These are phyloP conservation scores for Debaryomyces singareniensis DNA, from an alignment of 1,139 yeast genomes.

Conservation along the genomic window DNA sequence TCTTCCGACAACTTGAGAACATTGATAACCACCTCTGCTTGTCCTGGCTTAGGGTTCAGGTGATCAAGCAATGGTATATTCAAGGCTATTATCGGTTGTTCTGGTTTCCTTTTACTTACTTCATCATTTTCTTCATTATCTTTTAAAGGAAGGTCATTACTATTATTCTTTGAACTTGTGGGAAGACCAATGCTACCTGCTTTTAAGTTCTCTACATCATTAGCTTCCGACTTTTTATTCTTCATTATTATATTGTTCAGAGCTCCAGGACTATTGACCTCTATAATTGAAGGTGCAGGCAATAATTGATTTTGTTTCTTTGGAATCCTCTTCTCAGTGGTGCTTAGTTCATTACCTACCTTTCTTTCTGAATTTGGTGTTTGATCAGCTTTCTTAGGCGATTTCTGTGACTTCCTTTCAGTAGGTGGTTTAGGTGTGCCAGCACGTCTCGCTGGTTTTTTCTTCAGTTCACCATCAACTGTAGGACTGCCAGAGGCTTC, in stretches of 20 bases:
- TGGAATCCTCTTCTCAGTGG: conserved; percentile 11
- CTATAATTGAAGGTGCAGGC: conserved; percentile 3
- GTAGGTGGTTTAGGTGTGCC: conserved; percentile 3
- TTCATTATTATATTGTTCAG: neutral
- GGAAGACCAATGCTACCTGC: neutral
- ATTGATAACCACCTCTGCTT: conserved; percentile 70
- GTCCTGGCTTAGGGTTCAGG: conserved; percentile 50
- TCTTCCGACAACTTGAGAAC: conserved; percentile 78
- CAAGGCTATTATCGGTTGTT: conserved; percentile 48
- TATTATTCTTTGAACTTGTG: conserved; percentile 1
- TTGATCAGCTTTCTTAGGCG: conserved; percentile 4
- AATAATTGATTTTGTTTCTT: conserved; percentile 2
- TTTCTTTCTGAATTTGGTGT: conserved; percentile 1
- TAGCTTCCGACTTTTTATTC: neutral
- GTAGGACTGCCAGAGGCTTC: conserved; percentile 1
- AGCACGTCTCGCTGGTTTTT: conserved; percentile 5
- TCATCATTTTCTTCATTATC: conserved; percentile 16
- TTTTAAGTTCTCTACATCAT: neutral
- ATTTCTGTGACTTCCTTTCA: conserved; percentile 5
- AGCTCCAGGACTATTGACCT: conserved; percentile 1
- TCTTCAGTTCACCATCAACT: conserved; percentile 5
- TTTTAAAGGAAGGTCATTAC: neutral
- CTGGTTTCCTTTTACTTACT: conserved; percentile 17
- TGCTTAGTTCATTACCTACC: conserved; percentile 12
- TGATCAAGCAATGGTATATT: conserved; percentile 52